Base-by-base conservation (phyloP, 139 green algal species). In the Chlorella sp. region DNA sequence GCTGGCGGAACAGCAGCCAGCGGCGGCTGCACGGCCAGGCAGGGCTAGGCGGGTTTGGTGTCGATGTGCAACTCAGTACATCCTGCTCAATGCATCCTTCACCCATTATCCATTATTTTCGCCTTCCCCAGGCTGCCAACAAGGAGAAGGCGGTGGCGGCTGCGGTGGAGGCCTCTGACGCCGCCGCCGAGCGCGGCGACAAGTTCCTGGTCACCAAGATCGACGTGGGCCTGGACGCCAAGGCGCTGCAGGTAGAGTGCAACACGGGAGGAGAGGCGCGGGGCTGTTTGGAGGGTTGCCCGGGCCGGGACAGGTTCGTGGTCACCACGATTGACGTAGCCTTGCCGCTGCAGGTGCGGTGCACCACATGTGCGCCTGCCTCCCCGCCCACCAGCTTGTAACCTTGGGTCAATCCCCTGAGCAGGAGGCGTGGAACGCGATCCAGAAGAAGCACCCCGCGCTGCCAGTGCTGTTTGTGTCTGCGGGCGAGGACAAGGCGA, bases 381-480 rank as follows among this genome's bases (percentile, higher is more conserved):
- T n/a, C n/a, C n/a, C n/a, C n/a, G n/a, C n/a, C 70, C 24, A 36
- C n/a, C n/a, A n/a, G n/a, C n/a, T n/a, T n/a, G n/a, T n/a, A n/a
- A 14, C 19, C 76, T n/a, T 41, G 11, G 9, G 1, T 8, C 78
- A 7, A 16, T 30, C 60, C 43, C 70, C 70, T 58, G 20, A 28
- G 65, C 86, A 86, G 68, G 92, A 97, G 54, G 95, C 93, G 20
- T 92, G 77, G 69, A 88, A 78, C n/a, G 91, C 84, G 34, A 90
- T 94, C 41, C 88, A 91, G 46, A 91, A 92, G 86, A 65, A 88
- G 67, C 86, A 95, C 83, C 73, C 86, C 20, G 62, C 70, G 24
- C 67, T 97, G 85, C 87, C 93, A 2, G 85, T 94, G 41, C 84
- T 96, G 84, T 81, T 98, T 51, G 88, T 97, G 40, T 87, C 88